Percentiles rank a stretch among this genome's conserved stretches.
Conservation (phyloP, 2,329 filamentous ascomycete species). For the Pyrenophora teres region DNA sequence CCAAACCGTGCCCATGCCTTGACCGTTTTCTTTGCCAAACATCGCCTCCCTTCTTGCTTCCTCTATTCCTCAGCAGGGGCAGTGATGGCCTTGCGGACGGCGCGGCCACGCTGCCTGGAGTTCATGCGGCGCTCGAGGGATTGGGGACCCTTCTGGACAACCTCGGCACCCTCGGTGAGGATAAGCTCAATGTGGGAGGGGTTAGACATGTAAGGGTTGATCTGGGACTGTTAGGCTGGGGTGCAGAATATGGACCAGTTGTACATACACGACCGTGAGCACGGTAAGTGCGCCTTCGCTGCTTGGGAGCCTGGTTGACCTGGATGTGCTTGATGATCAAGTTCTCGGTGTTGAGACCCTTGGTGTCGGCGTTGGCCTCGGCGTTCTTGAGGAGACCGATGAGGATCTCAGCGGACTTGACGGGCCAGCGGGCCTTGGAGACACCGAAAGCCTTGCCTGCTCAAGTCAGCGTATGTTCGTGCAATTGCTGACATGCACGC, state of each 20-base stretch:
- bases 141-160: constrained; percentile 84
- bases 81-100: constrained; percentile 66
- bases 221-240: constrained; percentile 59
- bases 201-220: constrained; percentile 99
- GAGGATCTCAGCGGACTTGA: constrained; percentile 98
- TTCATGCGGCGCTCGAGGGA: constrained; percentile 74
- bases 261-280: constrained; percentile 97
- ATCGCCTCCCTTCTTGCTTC: constrained; percentile 14
- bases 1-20: constrained; percentile 45
- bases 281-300: constrained; percentile 98
- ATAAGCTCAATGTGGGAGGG: constrained; percentile 99
- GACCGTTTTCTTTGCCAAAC: constrained; percentile 34
- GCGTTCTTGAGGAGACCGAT: constrained; percentile 77
- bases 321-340: constrained; percentile 99
- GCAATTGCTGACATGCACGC: constrained; percentile 7
- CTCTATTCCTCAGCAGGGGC: constrained; percentile 48
- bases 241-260: neutral
- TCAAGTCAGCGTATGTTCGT: constrained; percentile 28
- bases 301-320: constrained; percentile 99
- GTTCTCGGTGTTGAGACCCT: constrained; percentile 79
- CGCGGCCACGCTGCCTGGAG: constrained; percentile 86
- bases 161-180: constrained; percentile 96
- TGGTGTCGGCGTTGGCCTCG: constrained; percentile 53
- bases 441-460: constrained; percentile 99
- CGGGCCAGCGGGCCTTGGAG: constrained; percentile 96